A percentile compares a stretch with the other conserved stretches of the same genome.
phyloP scores from a whole-genome alignment of 2,329 filamentous ascomycete genomes.

The Graphilbum fragrans region DNA sequence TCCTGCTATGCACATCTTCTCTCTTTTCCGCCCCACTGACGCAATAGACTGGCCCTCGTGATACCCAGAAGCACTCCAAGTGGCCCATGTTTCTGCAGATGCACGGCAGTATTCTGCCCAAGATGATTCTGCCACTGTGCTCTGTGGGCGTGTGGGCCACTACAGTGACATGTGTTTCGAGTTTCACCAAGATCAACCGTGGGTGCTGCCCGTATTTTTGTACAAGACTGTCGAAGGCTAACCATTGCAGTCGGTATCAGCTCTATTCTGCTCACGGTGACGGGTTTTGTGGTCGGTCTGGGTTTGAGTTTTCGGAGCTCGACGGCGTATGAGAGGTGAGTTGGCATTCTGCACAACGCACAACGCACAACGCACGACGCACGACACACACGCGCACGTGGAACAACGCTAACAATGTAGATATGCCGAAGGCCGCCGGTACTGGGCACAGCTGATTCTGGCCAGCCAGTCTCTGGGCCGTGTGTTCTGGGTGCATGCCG shows the following conservation, averaged over 20 bases:
- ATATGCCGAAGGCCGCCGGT: slow-evolving; percentile 42
- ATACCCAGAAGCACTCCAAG: slow-evolving; percentile 64
- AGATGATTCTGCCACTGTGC: slow-evolving; percentile 59
- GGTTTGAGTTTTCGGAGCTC: slow-evolving; percentile 67
- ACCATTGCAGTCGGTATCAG: slow-evolving; percentile 34
- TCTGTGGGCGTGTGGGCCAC: slow-evolving; percentile 56
- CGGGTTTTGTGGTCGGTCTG: slow-evolving; percentile 74
- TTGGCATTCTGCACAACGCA: neutral
- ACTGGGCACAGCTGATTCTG: slow-evolving; percentile 45
- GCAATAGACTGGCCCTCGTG: slow-evolving; percentile 38
- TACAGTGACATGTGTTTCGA: slow-evolving; percentile 36
- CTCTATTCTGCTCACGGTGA: slow-evolving; percentile 66
- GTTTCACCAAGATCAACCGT: slow-evolving; percentile 14
- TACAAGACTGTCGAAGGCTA: neutral
- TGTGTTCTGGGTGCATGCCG: slow-evolving; percentile 69
- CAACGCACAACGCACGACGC: neutral
- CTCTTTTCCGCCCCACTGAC: neutral
- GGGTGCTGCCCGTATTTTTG: neutral
- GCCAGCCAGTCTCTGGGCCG: slow-evolving; percentile 59
- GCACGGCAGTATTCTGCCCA: slow-evolving; percentile 60
- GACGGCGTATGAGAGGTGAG: slow-evolving; percentile 61
- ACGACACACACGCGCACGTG: neutral
- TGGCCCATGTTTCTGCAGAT: slow-evolving; percentile 67
- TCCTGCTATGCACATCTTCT: neutral
- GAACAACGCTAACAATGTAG: slow-evolving; percentile 1